These are phyloP conservation scores for Isabelozyma gotoi DNA, from an alignment of 805 yeast genomes.

Conservation along the genomic window DNA sequence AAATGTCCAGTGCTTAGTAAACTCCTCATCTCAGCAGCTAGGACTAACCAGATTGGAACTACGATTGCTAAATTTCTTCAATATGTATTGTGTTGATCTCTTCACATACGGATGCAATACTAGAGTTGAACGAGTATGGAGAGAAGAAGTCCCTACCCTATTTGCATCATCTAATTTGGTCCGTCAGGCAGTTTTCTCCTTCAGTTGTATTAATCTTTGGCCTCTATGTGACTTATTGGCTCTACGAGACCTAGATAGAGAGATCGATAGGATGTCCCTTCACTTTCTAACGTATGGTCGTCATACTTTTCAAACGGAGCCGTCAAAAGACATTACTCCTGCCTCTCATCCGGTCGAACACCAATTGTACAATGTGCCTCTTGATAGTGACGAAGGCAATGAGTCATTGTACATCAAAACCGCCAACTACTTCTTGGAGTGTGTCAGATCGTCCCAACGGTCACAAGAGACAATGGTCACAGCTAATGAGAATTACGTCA, in stretches of 20 bases:
- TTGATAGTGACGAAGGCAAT: background rate
- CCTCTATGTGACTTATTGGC: constrained; percentile 17
- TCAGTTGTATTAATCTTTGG: constrained; percentile 23
- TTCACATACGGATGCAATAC: constrained; percentile 23
- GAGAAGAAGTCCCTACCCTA: constrained; percentile 21
- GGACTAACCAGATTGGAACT: constrained; percentile 20
- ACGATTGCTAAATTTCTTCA: constrained; percentile 27
- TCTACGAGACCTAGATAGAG: background rate
- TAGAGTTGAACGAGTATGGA: constrained; percentile 24
- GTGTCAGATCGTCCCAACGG: background rate
- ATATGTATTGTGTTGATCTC: constrained; percentile 23
- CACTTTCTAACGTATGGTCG: no score
- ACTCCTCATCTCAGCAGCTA: constrained; percentile 1
- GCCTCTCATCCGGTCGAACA: background rate
- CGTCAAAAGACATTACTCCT: no score
- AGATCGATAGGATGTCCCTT: background rate
- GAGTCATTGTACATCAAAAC: background rate
- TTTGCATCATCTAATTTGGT: constrained; percentile 23
- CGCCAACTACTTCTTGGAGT: background rate
- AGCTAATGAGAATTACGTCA: background rate
- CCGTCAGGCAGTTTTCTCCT: constrained; percentile 22
- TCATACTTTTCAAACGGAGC: no score
- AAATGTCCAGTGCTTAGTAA: background rate
- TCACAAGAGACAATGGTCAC: background rate
- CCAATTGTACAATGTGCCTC: background rate